Evolutionary conservation across 2,329 filamentous ascomycete genomes (phyloP).

Genomic region (Elsinoe ampelina): DNA sequence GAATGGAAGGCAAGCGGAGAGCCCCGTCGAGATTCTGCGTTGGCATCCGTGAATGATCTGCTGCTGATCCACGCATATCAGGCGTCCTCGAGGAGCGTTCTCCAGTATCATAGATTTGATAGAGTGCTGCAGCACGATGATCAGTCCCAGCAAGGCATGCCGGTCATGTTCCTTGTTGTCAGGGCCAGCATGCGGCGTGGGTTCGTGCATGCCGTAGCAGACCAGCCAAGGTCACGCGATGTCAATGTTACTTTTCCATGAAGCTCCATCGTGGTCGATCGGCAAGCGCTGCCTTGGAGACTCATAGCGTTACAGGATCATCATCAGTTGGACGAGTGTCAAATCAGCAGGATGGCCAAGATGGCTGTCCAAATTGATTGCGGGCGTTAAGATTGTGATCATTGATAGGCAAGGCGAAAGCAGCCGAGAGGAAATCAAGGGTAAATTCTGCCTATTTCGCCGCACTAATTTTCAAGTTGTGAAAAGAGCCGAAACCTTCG

Average conservation of each 20-base stretch:
- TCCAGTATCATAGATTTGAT: not conserved
- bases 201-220: too few species aligned
- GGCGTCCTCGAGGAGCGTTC: not conserved
- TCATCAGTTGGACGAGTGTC: not conserved
- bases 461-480: not conserved
- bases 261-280: too few species aligned
- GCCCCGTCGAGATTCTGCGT: not conserved
- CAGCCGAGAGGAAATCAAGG: not conserved
- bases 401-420: not conserved
- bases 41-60: not conserved
- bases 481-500: slow-evolving; percentile 2
- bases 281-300: too few species aligned
- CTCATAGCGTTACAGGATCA: too few species aligned
- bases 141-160: not conserved
- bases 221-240: too few species aligned
- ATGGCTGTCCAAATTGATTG: not conserved
- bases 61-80: not conserved
- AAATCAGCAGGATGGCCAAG: not conserved
- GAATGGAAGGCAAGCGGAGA: not conserved
- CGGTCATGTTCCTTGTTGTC: too few species aligned
- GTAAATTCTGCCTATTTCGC: not conserved
- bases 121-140: not conserved
- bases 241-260: too few species aligned
- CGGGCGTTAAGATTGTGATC: not conserved
- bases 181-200: too few species aligned